These are phyloP conservation scores for Raddia guianensis DNA, from an alignment of 176 grass and related monocot genomes.

Conservation along the genomic window DNA sequence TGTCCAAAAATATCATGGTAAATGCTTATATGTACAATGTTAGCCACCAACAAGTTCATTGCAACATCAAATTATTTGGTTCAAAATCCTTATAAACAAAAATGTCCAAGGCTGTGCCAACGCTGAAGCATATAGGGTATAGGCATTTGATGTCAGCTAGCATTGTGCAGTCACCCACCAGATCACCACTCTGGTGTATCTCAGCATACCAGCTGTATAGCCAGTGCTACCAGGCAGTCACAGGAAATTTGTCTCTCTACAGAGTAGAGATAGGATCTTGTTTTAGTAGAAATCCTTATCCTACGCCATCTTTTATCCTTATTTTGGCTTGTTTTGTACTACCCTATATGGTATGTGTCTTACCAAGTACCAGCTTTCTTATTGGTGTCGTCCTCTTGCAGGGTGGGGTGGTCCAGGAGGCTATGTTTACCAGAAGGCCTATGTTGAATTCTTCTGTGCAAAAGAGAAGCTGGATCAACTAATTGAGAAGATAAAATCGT, in stretches of 20 bases:
- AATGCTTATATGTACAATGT: neutral
- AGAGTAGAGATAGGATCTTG: neutral
- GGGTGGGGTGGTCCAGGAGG: conserved; percentile 82
- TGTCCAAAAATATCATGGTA: neutral
- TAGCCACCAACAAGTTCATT: conserved; percentile 1
- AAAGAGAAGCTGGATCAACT: conserved; percentile 63
- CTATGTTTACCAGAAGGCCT: conserved; percentile 92
- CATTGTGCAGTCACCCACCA: neutral
- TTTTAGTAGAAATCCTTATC: neutral
- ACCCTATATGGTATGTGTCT: neutral
- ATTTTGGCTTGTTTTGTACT: neutral
- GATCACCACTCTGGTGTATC: neutral
- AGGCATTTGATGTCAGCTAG: neutral
- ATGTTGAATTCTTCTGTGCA: conserved; percentile 82
- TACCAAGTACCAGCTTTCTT: conserved; percentile 12
- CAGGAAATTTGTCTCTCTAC: neutral
- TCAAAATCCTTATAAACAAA: neutral
- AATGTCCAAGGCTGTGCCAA: neutral
- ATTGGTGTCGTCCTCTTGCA: conserved; percentile 34
- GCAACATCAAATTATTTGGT: neutral
- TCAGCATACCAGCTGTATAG: neutral
- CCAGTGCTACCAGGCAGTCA: neutral
- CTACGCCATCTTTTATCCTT: neutral
- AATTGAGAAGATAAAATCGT: conserved; percentile 59
- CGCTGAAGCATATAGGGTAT: neutral